Percentiles rank a stretch among this genome's conserved stretches.
phyloP scores from a whole-genome alignment of 805 yeast species.

The Barnettozyma pratensis region DNA sequence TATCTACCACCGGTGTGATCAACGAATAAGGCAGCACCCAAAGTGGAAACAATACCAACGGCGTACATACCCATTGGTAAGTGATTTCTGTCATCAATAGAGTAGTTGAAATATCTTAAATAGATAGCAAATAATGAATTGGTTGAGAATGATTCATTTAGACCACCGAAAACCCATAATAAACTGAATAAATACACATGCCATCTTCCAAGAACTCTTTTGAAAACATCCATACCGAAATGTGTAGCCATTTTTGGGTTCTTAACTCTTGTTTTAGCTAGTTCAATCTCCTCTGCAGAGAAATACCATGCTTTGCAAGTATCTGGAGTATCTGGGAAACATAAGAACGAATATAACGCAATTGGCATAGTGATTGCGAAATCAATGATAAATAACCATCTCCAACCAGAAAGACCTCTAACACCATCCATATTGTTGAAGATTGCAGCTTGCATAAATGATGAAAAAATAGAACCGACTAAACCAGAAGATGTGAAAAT shows the following conservation, averaged over 20 bases:
- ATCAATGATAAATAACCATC: conserved; percentile 65
- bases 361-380: conserved; percentile 54
- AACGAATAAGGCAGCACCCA: conserved; percentile 38
- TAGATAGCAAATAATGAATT: conserved; percentile 45
- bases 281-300: conserved; percentile 33
- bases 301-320: conserved; percentile 37
- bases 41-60: conserved; percentile 43
- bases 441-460: conserved; percentile 54
- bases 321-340: conserved; percentile 58
- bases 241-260: conserved; percentile 30
- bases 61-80: conserved; percentile 52
- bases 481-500: conserved; percentile 51
- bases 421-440: conserved; percentile 34
- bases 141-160: conserved; percentile 40
- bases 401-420: conserved; percentile 52
- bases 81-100: conserved; percentile 42
- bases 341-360: conserved; percentile 48
- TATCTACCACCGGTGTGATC: conserved; percentile 36
- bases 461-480: conserved; percentile 49
- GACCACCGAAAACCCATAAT: conserved; percentile 49
- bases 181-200: conserved; percentile 51
- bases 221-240: conserved; percentile 32
- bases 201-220: conserved; percentile 47
- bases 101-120: conserved; percentile 36
- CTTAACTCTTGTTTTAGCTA: conserved; percentile 40